phyloP scores from a whole-genome alignment of 805 yeast genomes.

The Komagataella pseudopastoris region DNA sequence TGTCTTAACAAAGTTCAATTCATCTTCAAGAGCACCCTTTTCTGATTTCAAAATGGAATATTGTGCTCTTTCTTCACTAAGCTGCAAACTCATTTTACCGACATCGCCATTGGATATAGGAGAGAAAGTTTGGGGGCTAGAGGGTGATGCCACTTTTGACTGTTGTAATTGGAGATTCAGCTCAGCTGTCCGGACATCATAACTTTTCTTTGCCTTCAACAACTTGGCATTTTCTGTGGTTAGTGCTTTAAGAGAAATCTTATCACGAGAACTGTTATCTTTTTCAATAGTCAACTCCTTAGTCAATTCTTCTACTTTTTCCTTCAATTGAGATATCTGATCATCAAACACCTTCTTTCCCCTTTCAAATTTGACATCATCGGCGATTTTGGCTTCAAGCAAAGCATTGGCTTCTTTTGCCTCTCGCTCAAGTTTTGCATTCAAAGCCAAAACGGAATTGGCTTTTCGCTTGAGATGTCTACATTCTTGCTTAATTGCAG shows the following conservation, averaged over 20 bases:
- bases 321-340: conserved; percentile 23
- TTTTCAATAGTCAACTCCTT: conserved; percentile 16
- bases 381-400: conserved; percentile 26
- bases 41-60: conserved; percentile 2
- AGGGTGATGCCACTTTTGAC: conserved; percentile 1
- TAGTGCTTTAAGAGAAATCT: conserved; percentile 12
- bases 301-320: conserved; percentile 12
- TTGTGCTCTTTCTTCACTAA: conserved; percentile 27
- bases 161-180: conserved; percentile 15
- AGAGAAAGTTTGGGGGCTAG: neutral
- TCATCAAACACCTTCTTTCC: conserved; percentile 30
- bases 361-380: conserved; percentile 26
- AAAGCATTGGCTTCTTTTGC: conserved; percentile 26
- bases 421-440: conserved; percentile 26
- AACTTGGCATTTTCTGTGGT: conserved; percentile 20
- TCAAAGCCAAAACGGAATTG: neutral
- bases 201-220: conserved; percentile 14
- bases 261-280: conserved; percentile 11
- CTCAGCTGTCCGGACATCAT: conserved; percentile 19
- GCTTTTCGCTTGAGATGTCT: neutral
- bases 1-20: conserved; percentile 29
- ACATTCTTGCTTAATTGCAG: conserved; percentile 8
- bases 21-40: conserved; percentile 7
- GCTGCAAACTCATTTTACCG: conserved; percentile 31
- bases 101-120: conserved; percentile 24